Evolutionary conservation across 371 early-diverging fungal genomes (phyloP), one percentile per base, ranked within the genome.

Genomic region (Apophysomyces trapeziformis): DNA sequence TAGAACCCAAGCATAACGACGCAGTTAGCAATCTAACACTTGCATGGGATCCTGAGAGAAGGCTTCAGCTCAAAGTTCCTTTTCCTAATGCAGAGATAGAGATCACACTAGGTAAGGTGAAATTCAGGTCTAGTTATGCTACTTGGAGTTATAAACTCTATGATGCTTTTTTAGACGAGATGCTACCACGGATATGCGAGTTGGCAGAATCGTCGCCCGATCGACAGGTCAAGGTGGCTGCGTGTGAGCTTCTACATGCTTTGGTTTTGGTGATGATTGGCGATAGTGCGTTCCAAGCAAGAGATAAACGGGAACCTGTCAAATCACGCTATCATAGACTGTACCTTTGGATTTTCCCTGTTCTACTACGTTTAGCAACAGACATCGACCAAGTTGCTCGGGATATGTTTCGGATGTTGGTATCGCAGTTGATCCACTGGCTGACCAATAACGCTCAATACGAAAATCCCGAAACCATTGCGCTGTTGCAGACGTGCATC

Each of bases 361-460:
- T 85, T 1, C 68, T 94, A 38, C 66, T 93, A 1, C 84, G 88
- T 1, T 77, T 94, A 4, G 87, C 92, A 1, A 84, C 89, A 16
- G 93, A 94, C 66, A 71, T 89, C 11, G 94, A 94, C 63, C 83
- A 76, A 60, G 85, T 92, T 6, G 76, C 90, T 7, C 71, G 91
- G 45, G 86, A 86, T 0, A 78, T 94, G 64, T 92, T 86, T 65
- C 76, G 84, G 0, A 74, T 88, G 7, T 70, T 93, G 43, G 74
- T 85, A 0, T 63, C 83, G 0, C 93, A 93, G 68, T 64, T 92
- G 13, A 91, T 93, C 12, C 93, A 92, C 64, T 94, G 93, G 93
- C 70, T 93, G 44, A 91, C 94, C 7, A 89, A 87, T 41, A 89
- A 87, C 74, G 82, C 87, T 1, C 85, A 86, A 46, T 86, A 86